Evolutionary conservation across 2,329 filamentous ascomycete genomes (phyloP), one percentile per base, ranked within the genome.

Genomic region (Gaeumannomyces sp.): DNA sequence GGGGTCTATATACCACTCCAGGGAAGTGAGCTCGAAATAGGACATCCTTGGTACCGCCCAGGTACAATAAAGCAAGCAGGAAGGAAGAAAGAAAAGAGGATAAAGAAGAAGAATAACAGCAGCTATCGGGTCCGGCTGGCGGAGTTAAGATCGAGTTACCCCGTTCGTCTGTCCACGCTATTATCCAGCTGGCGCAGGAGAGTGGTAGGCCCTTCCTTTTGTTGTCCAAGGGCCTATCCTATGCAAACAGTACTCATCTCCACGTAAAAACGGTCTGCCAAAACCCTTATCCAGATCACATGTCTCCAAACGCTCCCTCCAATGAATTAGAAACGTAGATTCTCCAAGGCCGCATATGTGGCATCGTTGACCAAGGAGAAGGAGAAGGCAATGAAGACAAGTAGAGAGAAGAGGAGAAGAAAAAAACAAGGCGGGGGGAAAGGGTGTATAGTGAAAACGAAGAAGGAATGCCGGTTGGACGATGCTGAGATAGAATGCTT

Each of bases 401-500:
- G 2, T 14, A 35, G 33, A 11, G 10, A 50, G 45, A 50, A 3
- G 33, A 35, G 33, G 22, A 53, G 7, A 53, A 19, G 8, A 22
- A 45, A 53, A 53, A n/a, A 25, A 53, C 22, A n/a, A 25, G 22
- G 10, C 22, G 14, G 14, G 22, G 25, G 22, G n/a, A 53, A 53
- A 53, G 19, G 22, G 45, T n/a, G 22, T 53, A 53, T 53, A 53
- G 22, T 53, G 19, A 53, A 53, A 53, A 11, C 45, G 19, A 53
- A 25, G 22, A 53, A 53, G 45, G 45, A 22, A 53, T 53, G 22
- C 45, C 45, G 22, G 45, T 53, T 22, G 45, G 45, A 53, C 45
- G 45, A 53, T 53, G 45, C n/a, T 53, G 45, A n/a, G 45, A 53
- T 53, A n/a, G 22, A 53, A 53, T n/a, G 45, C 45, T n/a, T 53